A percentile compares a stretch with the other conserved stretches of the same genome.
These are phyloP conservation scores for Kwoniella botswanensis DNA, from an alignment of 768 basidiomycete species.

Conservation along the genomic window DNA sequence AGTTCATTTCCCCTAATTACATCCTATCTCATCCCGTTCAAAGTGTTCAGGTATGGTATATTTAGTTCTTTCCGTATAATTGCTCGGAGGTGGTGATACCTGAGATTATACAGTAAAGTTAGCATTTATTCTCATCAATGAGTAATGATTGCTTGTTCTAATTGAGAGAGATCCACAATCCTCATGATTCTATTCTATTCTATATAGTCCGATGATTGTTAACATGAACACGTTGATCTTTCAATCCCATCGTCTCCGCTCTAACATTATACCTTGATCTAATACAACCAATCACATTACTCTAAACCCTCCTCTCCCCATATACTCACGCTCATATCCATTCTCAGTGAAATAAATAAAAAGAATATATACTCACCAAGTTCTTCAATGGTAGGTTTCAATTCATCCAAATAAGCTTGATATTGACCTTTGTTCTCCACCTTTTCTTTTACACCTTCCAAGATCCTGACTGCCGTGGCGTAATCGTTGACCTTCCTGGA, in stretches of 20 bases:
- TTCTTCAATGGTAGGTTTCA: slow-evolving; percentile 86
- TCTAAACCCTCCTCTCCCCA: not conserved
- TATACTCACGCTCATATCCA: not conserved
- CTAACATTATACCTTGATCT: too few species aligned
- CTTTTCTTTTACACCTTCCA: slow-evolving; percentile 96
- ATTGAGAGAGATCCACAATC: not conserved
- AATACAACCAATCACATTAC: not conserved
- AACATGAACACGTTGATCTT: too few species aligned
- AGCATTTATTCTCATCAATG: not conserved
- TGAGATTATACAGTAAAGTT: slow-evolving; percentile 43
- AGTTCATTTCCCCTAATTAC: not conserved
- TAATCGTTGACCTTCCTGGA: slow-evolving; percentile 88
- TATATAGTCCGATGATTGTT: too few species aligned
- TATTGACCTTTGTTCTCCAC: slow-evolving; percentile 98
- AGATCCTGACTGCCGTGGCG: slow-evolving; percentile 92
- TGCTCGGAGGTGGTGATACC: slow-evolving; percentile 71
- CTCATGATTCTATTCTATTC: too few species aligned
- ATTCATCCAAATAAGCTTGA: slow-evolving; percentile 86
- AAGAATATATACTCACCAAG: slow-evolving; percentile 69
- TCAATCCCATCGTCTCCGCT: too few species aligned
- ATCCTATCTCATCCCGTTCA: not conserved
- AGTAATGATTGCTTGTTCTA: not conserved
- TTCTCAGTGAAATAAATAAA: not conserved
- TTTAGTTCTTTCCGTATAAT: slow-evolving; percentile 61
- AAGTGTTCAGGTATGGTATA: not conserved